These are phyloP conservation scores for Chaetomium cochliodes DNA, from an alignment of 495 filamentous ascomycete genomes.

Conservation along the genomic window DNA sequence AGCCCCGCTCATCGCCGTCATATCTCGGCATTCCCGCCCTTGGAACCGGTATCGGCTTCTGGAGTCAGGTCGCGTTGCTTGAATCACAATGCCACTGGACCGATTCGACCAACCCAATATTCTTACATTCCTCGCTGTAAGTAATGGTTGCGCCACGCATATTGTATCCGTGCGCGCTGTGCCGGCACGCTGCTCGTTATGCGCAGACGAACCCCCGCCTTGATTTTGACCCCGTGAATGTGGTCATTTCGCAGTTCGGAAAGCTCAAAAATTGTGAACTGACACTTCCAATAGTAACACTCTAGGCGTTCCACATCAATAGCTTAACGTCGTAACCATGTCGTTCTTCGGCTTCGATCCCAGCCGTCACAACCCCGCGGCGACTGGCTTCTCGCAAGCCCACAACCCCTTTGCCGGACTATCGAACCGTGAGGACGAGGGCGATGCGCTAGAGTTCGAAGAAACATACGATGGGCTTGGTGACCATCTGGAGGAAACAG, in stretches of 20 bases:
- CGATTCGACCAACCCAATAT: conserved; percentile 24
- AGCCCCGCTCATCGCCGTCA: too few species aligned
- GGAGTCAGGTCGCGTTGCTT: conserved; percentile 17
- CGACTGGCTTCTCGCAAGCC: conserved; percentile 75
- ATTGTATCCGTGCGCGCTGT: background rate
- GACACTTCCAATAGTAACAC: conserved; percentile 22
- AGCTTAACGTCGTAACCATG: conserved; percentile 27
- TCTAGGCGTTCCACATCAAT: background rate
- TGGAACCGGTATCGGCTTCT: conserved; percentile 1
- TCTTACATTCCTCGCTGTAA: conserved; percentile 29
- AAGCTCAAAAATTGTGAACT: background rate
- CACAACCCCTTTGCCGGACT: conserved; percentile 88
- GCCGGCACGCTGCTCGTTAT: background rate
- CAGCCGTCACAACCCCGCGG: conserved; percentile 55
- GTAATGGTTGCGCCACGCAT: background rate
- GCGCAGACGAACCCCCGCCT: background rate
- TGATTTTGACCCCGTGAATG: background rate
- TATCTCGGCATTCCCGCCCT: conserved; percentile 1
- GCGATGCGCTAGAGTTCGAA: conserved; percentile 86
- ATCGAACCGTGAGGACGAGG: conserved; percentile 67
- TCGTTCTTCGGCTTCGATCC: conserved; percentile 84
- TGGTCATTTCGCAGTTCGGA: too few species aligned
- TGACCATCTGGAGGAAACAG: conserved; percentile 85
- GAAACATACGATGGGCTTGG: conserved; percentile 97
- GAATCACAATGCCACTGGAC: conserved; percentile 35